These are phyloP conservation scores for Leishmania aethiopica DNA, from an alignment of 208 protist species.

Conservation along the genomic window DNA sequence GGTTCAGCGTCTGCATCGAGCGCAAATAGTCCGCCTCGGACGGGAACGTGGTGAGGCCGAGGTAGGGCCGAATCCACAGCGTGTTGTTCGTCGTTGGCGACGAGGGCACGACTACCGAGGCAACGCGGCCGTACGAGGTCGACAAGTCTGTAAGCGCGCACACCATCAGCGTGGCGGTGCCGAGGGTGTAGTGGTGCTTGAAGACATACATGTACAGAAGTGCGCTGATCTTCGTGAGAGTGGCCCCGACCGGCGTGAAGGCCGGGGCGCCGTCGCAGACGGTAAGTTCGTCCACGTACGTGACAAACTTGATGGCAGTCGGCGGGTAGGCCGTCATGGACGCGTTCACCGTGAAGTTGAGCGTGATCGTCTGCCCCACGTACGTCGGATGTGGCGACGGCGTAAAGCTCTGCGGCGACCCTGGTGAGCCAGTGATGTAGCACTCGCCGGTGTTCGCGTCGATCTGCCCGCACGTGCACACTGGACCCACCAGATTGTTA, in stretches of 20 bases:
- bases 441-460: slow-evolving; percentile 66
- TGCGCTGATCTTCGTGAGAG: slow-evolving; percentile 33
- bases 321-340: slow-evolving; percentile 58
- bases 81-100: slow-evolving; percentile 39
- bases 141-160: slow-evolving; percentile 67
- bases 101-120: slow-evolving; percentile 23
- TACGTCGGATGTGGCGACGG: slow-evolving; percentile 68
- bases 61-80: slow-evolving; percentile 77
- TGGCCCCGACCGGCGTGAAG: slow-evolving; percentile 42
- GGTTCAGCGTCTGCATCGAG: slow-evolving; percentile 65
- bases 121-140: slow-evolving; percentile 41
- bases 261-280: slow-evolving; percentile 50
- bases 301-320: slow-evolving; percentile 74
- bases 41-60: slow-evolving; percentile 68
- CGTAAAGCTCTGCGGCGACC: slow-evolving; percentile 56
- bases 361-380: slow-evolving; percentile 80
- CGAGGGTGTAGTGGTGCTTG: slow-evolving; percentile 77
- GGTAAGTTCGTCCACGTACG: slow-evolving; percentile 55
- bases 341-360: slow-evolving; percentile 40
- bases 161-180: slow-evolving; percentile 61
- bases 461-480: slow-evolving; percentile 89
- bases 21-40: slow-evolving; percentile 41
- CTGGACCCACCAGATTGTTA: slow-evolving; percentile 40
- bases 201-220: slow-evolving; percentile 67
- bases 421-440: slow-evolving; percentile 54